Evolutionary conservation across 495 filamentous ascomycete species (phyloP).

Genomic region (Penicillium odoratum): DNA sequence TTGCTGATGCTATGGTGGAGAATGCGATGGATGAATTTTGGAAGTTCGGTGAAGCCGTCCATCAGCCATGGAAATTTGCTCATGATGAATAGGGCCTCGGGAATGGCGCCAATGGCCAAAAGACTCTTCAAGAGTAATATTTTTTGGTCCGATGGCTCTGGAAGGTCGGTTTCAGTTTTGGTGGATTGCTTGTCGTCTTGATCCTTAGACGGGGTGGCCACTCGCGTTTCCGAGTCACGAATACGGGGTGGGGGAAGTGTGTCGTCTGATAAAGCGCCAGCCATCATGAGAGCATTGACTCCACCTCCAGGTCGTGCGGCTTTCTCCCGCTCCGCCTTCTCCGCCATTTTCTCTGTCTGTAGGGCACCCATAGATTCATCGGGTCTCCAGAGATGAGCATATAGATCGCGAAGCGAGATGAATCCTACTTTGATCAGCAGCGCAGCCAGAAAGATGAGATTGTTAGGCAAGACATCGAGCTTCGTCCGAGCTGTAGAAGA

Average conservation of each 20-base stretch:
- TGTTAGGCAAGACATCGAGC: constrained; percentile 76
- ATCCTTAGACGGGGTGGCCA: constrained; percentile 50
- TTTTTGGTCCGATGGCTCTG: constrained; percentile 89
- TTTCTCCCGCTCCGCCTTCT: constrained; percentile 76
- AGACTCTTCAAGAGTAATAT: constrained; percentile 79
- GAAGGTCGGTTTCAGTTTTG: constrained; percentile 59
- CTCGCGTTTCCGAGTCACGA: constrained; percentile 44
- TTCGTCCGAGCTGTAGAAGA: constrained; percentile 67
- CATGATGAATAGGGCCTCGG: constrained; percentile 89
- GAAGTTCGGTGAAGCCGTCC: constrained; percentile 75
- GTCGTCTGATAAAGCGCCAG: constrained; percentile 85
- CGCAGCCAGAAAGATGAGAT: constrained; percentile 86
- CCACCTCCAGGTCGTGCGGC: constrained; percentile 62
- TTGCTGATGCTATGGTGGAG: constrained; percentile 74
- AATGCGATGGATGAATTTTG: constrained; percentile 79
- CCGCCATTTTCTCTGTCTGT: constrained; percentile 64
- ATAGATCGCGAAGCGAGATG: constrained; percentile 90
- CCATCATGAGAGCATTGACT: constrained; percentile 85
- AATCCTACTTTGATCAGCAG: constrained; percentile 97
- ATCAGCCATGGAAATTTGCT: constrained; percentile 90
- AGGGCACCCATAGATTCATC: constrained; percentile 79
- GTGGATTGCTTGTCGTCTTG: constrained; percentile 51
- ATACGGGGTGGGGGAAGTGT: constrained; percentile 54
- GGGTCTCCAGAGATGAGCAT: constrained; percentile 85
- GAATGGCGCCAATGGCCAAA: constrained; percentile 86